Base-by-base conservation (phyloP, 169 alveolate species). In the Babesia divergens region DNA sequence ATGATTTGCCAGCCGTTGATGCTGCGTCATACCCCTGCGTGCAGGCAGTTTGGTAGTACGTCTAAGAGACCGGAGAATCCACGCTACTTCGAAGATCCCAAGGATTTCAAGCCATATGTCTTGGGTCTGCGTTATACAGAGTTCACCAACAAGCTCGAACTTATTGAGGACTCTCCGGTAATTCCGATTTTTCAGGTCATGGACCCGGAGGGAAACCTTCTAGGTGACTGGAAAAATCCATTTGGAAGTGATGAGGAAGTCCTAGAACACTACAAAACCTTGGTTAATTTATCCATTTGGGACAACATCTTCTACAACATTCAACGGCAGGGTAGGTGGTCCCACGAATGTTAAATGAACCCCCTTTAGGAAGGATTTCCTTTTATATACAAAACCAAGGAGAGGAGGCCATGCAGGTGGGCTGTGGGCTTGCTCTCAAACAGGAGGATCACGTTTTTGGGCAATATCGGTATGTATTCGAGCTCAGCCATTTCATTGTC, bases 381-480 rank as follows among this genome's bases (percentile, higher is more conserved):
- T 96, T 96, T 88, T 96, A 96, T 82, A 95, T 96, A 94, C 94
- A 96, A 52, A 90, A 92, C 59, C 84, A 87, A 26, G 99, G 99
- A 22, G 99, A 96, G 84, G 98, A 95, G 64, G 98, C 98, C 8
- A 87, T 95, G 11, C 97, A 94, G 31, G 92, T 91, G 16, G 99
- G 97, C 0, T 65, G 91, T 14, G 94, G 95, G 4, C 92, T 96
- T 9, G 99, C 97, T 6, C 79, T 96, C 14, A 51, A 88, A 20
- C 84, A 65, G 6, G 89, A 92, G 37, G 99, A 96, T 74, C 87
- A 91, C 68, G 65, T 95, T 18, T 95, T 86, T 74, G 95, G 97
- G 44, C 95, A 96, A 76, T 96, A 96, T 80, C 58, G 72, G 72
- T 62, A 46, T 49, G 72, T 43, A 24, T 0, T 7, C 52, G 2